Conservation (phyloP, 2,329 filamentous ascomycete genomes). For the Fusarium luffae region DNA sequence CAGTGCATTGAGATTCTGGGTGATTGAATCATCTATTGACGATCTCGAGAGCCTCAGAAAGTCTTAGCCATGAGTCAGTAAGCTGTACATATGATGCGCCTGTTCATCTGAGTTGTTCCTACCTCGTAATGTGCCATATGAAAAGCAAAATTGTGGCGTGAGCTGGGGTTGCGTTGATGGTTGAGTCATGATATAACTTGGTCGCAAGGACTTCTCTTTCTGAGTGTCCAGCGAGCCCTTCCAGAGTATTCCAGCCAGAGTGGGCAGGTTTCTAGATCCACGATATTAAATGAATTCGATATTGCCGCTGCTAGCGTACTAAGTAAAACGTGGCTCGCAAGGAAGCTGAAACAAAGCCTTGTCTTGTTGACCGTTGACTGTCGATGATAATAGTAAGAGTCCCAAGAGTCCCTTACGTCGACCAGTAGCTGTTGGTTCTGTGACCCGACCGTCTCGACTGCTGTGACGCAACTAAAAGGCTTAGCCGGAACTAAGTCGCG, state of each 20-base stretch:
- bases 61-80: constrained; percentile 64
- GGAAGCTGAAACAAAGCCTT: constrained; percentile 23
- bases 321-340: constrained; percentile 10
- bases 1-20: constrained; percentile 91
- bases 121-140: constrained; percentile 76
- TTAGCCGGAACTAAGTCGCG: constrained; percentile 19
- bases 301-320: constrained; percentile 11
- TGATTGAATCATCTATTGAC: constrained; percentile 91
- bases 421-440: constrained; percentile 1
- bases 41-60: constrained; percentile 88
- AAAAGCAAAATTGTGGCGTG: constrained; percentile 83
- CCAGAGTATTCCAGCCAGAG: constrained; percentile 63
- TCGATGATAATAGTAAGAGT: background rate
- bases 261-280: constrained; percentile 44
- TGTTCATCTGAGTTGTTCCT: constrained; percentile 34
- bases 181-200: constrained; percentile 58
- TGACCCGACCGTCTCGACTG: constrained; percentile 9
- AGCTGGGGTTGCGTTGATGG: constrained; percentile 62
- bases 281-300: background rate
- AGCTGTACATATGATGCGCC: background rate
- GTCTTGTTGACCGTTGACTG: constrained; percentile 11
- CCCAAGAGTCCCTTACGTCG: constrained; percentile 1
- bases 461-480: constrained; percentile 40
- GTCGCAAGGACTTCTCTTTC: constrained; percentile 44
- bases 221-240: constrained; percentile 56